These are phyloP conservation scores for Ascosphaera pollenicola DNA, from an alignment of 2,329 filamentous ascomycete species.

Conservation along the genomic window DNA sequence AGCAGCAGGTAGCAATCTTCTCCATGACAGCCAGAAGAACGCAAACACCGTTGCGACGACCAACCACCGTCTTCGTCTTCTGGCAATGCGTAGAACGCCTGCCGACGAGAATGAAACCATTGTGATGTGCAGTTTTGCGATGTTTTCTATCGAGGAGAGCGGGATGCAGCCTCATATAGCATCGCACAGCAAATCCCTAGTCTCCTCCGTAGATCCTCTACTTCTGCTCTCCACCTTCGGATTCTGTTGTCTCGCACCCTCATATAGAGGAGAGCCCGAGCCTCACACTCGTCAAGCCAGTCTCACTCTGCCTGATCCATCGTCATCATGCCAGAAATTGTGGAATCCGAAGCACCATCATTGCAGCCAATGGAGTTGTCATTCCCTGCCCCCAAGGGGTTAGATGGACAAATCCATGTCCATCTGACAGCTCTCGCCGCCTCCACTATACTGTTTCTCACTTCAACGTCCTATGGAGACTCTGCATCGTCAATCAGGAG, in stretches of 20 bases:
- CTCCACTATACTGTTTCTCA: constrained; percentile 33
- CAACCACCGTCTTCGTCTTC: no score
- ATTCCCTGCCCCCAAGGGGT: constrained; percentile 33
- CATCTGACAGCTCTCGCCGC: constrained; percentile 33
- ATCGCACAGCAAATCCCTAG: not conserved
- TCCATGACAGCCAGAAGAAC: no score
- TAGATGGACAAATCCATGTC: constrained; percentile 34
- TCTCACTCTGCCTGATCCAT: no score
- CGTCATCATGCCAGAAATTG: constrained; percentile 1
- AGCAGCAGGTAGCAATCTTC: no score
- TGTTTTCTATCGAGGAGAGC: constrained; percentile 41
- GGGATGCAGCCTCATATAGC: not conserved
- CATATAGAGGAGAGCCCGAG: no score
- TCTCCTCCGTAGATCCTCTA: not conserved
- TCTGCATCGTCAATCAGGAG: constrained; percentile 20
- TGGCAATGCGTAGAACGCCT: constrained; percentile 82
- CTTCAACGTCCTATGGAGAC: constrained; percentile 28
- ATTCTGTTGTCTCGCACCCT: no score
- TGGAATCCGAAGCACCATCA: constrained; percentile 8
- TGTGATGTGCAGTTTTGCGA: constrained; percentile 63
- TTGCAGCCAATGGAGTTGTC: constrained; percentile 30
- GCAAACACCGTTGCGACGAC: no score
- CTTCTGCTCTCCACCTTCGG: no score
- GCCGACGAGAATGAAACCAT: constrained; percentile 73
- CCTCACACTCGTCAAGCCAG: not conserved